Conservation (phyloP, 441 rosid genomes). For the Pelargonium cotyledonis region DNA sequence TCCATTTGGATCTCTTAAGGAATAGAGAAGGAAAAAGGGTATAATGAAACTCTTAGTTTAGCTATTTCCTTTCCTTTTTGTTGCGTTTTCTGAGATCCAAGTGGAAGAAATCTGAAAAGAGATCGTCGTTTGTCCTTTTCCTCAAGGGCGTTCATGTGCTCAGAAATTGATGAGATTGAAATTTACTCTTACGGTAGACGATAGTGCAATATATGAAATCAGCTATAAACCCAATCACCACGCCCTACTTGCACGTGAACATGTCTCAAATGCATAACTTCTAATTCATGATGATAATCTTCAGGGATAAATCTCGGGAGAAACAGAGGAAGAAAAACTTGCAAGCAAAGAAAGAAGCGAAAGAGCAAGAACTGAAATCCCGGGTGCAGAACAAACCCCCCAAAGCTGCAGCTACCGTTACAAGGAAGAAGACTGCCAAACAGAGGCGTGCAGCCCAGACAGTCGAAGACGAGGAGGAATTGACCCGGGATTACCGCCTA, state of each 20-base stretch:
- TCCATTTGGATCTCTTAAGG: neutral
- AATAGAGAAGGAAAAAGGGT: neutral
- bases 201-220: too few relatives aligned
- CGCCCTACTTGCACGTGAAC: too few relatives aligned
- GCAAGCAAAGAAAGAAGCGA: constrained; percentile 49
- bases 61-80: neutral
- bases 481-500: constrained; percentile 62
- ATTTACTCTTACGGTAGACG: too few relatives aligned
- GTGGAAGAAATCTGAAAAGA: too few relatives aligned
- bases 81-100: too few relatives aligned
- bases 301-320: constrained; percentile 78
- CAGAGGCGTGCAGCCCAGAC: constrained; percentile 80
- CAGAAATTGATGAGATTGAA: too few relatives aligned
- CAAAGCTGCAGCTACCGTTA: constrained; percentile 24
- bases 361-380: constrained; percentile 34
- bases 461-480: constrained; percentile 67
- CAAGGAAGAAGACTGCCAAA: constrained; percentile 74
- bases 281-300: constrained; percentile 11
- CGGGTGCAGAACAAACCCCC: constrained; percentile 36
- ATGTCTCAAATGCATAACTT: neutral
- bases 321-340: constrained; percentile 74
- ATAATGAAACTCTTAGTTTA: too few relatives aligned
- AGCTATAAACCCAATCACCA: too few relatives aligned
- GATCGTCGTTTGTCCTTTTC: neutral
- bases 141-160: neutral